Conservation (phyloP, 768 basidiomycete species). For the Phlebiopsis gigantea region DNA sequence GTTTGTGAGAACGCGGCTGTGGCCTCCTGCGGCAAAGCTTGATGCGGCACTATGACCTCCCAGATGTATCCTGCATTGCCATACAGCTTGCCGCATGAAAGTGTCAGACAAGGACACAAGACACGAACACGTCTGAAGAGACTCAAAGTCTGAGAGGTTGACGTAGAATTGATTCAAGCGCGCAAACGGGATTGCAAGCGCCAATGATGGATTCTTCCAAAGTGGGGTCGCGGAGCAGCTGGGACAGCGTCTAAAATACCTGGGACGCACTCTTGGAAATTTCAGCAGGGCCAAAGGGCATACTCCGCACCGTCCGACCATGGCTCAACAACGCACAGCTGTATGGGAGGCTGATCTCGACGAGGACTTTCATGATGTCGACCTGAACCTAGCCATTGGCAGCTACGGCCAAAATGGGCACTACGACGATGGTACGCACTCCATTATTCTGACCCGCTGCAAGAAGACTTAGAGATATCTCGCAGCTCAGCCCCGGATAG, state of each 20-base stretch:
- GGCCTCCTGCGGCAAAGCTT: background rate
- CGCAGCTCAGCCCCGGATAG: slow-evolving; percentile 54
- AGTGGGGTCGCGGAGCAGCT: background rate
- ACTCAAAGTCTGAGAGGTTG: background rate
- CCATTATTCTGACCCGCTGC: background rate
- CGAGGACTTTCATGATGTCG: slow-evolving; percentile 66
- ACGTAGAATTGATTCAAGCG: too few species aligned
- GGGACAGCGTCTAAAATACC: background rate
- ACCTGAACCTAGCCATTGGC: slow-evolving; percentile 62
- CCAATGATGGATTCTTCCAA: background rate
- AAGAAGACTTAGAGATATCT: too few species aligned
- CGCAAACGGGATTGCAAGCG: too few species aligned
- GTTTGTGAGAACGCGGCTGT: too few species aligned
- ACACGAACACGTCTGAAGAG: background rate
- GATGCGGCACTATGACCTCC: background rate
- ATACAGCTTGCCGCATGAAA: background rate
- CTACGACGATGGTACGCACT: slow-evolving; percentile 57
- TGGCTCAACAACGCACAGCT: slow-evolving; percentile 63
- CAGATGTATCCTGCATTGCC: background rate
- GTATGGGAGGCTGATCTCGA: slow-evolving; percentile 81
- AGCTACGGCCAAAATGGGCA: slow-evolving; percentile 63
- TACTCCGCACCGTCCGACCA: slow-evolving; percentile 17
- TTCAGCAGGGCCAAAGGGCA: background rate
- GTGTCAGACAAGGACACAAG: background rate
- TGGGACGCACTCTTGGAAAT: background rate